A percentile compares a stretch with the other conserved stretches of the same genome.
phyloP scores from a whole-genome alignment of 164 flowering plant species.

The Chimonanthus praecox region DNA sequence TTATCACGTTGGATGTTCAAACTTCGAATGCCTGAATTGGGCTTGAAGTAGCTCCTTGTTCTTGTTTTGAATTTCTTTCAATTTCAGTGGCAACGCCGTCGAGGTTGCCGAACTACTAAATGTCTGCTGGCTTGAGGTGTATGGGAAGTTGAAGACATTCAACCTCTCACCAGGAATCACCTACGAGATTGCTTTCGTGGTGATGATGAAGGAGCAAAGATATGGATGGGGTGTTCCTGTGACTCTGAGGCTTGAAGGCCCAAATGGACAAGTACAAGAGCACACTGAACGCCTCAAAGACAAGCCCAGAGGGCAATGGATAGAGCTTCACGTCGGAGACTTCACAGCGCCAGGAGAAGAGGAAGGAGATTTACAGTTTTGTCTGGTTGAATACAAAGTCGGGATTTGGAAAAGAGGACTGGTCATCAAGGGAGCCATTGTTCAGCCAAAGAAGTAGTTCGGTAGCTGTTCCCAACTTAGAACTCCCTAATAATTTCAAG shows the following conservation, averaged over 20 bases:
- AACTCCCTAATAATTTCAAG: no score
- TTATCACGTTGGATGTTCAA: background rate
- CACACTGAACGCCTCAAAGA: slow-evolving; percentile 26
- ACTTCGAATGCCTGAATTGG: background rate
- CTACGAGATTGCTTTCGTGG: slow-evolving; percentile 45
- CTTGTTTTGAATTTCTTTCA: background rate
- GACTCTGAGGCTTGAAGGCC: slow-evolving; percentile 40
- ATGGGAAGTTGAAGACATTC: slow-evolving; percentile 39
- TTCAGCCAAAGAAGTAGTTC: slow-evolving; percentile 32
- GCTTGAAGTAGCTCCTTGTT: background rate
- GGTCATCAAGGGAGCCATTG: slow-evolving; percentile 39
- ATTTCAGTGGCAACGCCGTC: slow-evolving; percentile 29
- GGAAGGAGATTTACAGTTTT: slow-evolving; percentile 39
- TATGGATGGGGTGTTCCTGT: slow-evolving; percentile 73
- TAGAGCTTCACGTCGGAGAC: slow-evolving; percentile 43
- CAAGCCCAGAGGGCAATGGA: slow-evolving; percentile 40
- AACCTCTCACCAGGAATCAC: slow-evolving; percentile 42
- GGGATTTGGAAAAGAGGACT: slow-evolving; percentile 69
- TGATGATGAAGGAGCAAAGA: slow-evolving; percentile 47
- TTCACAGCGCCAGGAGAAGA: slow-evolving; percentile 18
- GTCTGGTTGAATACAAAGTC: slow-evolving; percentile 40
- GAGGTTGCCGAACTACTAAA: slow-evolving; percentile 50
- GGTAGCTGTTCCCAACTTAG: no score
- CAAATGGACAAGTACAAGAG: slow-evolving; percentile 39
- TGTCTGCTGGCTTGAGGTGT: slow-evolving; percentile 81